Evolutionary conservation across 768 basidiomycete species (phyloP).

Genomic region (Amanita fuliginea): DNA sequence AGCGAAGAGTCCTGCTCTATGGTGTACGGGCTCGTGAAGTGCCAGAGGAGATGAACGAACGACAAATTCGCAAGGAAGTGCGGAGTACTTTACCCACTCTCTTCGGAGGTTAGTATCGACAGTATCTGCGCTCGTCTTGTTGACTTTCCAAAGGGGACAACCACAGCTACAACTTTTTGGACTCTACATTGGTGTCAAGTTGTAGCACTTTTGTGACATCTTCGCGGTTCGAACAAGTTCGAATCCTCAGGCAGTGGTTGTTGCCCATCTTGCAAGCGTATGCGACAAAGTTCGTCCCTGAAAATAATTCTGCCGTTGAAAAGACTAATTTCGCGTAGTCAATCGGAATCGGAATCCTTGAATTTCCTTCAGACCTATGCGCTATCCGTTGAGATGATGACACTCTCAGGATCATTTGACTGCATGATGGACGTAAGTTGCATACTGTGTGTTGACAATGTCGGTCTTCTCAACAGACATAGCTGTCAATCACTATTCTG

Average conservation of each 20-base stretch:
- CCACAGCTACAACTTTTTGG: constrained; percentile 18
- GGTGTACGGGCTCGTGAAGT: constrained; percentile 59
- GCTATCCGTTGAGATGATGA: constrained; percentile 48
- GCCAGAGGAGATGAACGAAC: constrained; percentile 61
- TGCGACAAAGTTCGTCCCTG: constrained; percentile 32
- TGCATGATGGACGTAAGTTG: constrained; percentile 55
- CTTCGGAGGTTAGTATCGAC: constrained; percentile 43
- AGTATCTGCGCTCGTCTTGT: neutral
- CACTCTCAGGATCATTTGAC: constrained; percentile 50
- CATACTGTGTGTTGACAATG: neutral
- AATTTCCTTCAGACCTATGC: constrained; percentile 44
- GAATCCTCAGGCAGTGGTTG: constrained; percentile 62
- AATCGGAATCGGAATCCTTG: constrained; percentile 19
- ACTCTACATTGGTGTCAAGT: constrained; percentile 24
- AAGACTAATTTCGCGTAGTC: constrained; percentile 5
- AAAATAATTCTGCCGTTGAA: neutral
- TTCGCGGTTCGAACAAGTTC: constrained; percentile 65
- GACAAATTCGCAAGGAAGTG: constrained; percentile 62
- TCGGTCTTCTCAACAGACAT: constrained; percentile 5
- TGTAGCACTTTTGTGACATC: constrained; percentile 41
- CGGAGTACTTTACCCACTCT: constrained; percentile 52
- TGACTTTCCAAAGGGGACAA: neutral
- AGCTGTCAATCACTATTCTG: constrained; percentile 47
- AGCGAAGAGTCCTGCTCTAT: constrained; percentile 60
- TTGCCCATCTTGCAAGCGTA: constrained; percentile 54